phyloP scores from a whole-genome alignment of 1,139 yeast species.

The Magnusiomyces magnusii region DNA sequence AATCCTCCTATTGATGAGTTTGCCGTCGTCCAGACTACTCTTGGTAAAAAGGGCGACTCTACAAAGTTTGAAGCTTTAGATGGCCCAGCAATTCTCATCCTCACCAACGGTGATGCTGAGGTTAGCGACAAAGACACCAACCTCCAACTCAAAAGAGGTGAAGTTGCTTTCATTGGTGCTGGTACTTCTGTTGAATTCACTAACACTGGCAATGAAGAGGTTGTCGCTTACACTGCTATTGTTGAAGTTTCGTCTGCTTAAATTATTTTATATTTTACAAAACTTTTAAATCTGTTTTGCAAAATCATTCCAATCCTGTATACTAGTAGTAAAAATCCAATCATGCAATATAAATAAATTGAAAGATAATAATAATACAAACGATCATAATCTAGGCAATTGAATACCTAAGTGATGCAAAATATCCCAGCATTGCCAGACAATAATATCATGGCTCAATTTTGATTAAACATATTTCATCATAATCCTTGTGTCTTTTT shows the following conservation, averaged over 20 bases:
- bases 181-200: conserved; percentile 57
- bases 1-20: conserved; percentile 98
- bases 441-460: not conserved
- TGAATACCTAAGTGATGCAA: too few relatives aligned
- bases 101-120: conserved; percentile 72
- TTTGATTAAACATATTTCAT: conserved; percentile 13
- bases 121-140: conserved; percentile 40
- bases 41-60: conserved; percentile 36
- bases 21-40: conserved; percentile 67
- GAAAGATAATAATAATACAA: not conserved
- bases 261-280: not conserved
- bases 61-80: conserved; percentile 46
- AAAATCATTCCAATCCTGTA: not conserved
- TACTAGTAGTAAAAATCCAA: not conserved
- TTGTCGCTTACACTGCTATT: conserved; percentile 25
- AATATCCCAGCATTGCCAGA: too few relatives aligned
- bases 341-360: not conserved
- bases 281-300: not conserved
- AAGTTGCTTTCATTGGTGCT: conserved; percentile 80
- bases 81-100: conserved; percentile 86
- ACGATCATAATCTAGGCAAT: not conserved
- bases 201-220: conserved; percentile 31
- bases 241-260: conserved; percentile 17
- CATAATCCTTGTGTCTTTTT: conserved; percentile 38
- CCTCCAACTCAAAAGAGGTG: conserved; percentile 50